These are phyloP conservation scores for Arabidopsis lyrata DNA, from an alignment of 441 rosid species.

Conservation along the genomic window DNA sequence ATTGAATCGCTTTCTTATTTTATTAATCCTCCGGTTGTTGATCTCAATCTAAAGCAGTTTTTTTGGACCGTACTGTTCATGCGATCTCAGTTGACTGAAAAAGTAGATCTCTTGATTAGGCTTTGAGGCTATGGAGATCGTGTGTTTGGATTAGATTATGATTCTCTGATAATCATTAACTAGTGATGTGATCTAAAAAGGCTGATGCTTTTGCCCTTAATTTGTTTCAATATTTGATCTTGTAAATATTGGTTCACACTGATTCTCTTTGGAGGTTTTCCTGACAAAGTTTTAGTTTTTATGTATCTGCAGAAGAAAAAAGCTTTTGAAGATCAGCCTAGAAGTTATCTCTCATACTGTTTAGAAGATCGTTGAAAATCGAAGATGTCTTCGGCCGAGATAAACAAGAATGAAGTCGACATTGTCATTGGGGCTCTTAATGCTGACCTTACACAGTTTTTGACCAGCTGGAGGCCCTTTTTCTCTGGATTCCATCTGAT, in stretches of 20 bases:
- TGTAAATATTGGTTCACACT: background rate
- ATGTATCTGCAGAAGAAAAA: slow-evolving; percentile 32
- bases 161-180: background rate
- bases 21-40: background rate
- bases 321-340: slow-evolving; percentile 10
- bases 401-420: slow-evolving; percentile 80
- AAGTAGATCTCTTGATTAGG: slow-evolving; percentile 26
- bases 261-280: slow-evolving; percentile 16
- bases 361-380: slow-evolving; percentile 25
- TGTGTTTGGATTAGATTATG: background rate
- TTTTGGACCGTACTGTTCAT: background rate
- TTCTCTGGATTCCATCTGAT: slow-evolving; percentile 84
- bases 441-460: slow-evolving; percentile 70
- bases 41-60: background rate
- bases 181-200: background rate
- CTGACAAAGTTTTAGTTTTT: slow-evolving; percentile 26
- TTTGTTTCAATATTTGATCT: background rate
- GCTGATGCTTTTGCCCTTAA: background rate
- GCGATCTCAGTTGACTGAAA: slow-evolving; percentile 11
- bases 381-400: slow-evolving; percentile 63
- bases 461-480: slow-evolving; percentile 79
- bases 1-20: slow-evolving; percentile 5
- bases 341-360: background rate
- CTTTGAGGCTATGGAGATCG: slow-evolving; percentile 7
- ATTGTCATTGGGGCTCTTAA: slow-evolving; percentile 89